Conservation (phyloP, 108 stramenopile species). For the Pseudonitzschia multiseries region DNA sequence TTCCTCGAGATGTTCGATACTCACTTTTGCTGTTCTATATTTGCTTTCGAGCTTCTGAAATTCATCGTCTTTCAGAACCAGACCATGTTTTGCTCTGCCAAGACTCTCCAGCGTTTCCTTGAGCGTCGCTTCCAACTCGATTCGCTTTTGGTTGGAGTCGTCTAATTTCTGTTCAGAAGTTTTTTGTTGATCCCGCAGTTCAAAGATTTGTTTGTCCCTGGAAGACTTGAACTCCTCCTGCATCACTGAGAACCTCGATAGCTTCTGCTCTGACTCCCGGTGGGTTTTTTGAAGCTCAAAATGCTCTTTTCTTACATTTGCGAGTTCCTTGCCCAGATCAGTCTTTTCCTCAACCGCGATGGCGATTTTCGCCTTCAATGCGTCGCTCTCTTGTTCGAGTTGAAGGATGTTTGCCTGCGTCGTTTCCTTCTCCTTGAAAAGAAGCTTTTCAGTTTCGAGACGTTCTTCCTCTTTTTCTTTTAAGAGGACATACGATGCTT, state of each 20-base stretch:
- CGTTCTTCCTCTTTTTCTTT: neutral
- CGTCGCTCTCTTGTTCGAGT: neutral
- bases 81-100: neutral
- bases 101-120: neutral
- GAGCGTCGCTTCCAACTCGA: neutral
- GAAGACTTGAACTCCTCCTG: neutral
- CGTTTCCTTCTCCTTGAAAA: neutral
- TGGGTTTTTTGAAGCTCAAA: neutral
- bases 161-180: neutral
- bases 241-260: neutral
- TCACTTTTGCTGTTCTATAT: neutral
- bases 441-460: neutral
- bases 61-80: conserved; percentile 1
- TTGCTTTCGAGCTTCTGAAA: neutral
- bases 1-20: neutral
- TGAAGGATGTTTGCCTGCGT: neutral
- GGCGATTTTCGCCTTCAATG: neutral
- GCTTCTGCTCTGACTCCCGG: neutral
- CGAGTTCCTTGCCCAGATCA: neutral
- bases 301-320: neutral
- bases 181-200: neutral
- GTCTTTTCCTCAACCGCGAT: neutral
- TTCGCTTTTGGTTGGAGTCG: neutral
- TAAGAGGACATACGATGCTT: neutral
- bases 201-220: neutral